Percentiles rank a stretch among this genome's conserved stretches.
These are phyloP conservation scores for Aegilops tauschii DNA, from an alignment of 176 grass and related monocot genomes.

Conservation along the genomic window DNA sequence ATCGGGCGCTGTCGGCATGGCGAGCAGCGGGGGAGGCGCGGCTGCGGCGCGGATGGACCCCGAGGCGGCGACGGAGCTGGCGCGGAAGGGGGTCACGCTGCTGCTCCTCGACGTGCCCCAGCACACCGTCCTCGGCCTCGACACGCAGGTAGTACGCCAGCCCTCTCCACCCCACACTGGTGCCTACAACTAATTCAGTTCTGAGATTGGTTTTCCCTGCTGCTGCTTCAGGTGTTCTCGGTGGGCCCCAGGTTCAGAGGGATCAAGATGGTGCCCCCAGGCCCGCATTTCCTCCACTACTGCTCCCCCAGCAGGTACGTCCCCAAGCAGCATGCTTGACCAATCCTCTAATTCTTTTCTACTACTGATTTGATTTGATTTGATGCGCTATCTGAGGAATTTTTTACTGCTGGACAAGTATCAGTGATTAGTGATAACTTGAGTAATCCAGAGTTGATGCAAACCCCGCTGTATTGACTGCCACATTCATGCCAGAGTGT, in stretches of 20 bases:
- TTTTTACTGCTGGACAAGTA: background rate
- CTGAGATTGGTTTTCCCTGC: background rate
- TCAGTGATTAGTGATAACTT: background rate
- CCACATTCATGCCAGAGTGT: background rate
- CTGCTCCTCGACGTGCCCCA: conserved; percentile 82
- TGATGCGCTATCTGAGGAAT: background rate
- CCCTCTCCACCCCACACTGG: too few species aligned
- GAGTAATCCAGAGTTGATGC: background rate
- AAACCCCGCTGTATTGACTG: background rate
- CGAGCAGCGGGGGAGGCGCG: background rate
- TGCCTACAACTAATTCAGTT: too few species aligned
- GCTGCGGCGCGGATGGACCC: conserved; percentile 53
- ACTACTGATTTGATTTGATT: background rate
- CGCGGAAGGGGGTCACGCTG: conserved; percentile 65
- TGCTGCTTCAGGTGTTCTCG: conserved; percentile 59
- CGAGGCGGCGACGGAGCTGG: conserved; percentile 59
- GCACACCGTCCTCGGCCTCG: conserved; percentile 70
- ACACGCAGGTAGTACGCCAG: conserved; percentile 55
- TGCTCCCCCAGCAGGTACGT: conserved; percentile 67
- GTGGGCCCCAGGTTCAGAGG: conserved; percentile 78
- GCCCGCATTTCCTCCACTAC: conserved; percentile 78
- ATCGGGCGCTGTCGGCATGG: too few species aligned
- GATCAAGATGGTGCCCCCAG: conserved; percentile 86
- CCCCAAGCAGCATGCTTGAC: background rate
- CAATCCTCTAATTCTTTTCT: background rate